phyloP scores from a whole-genome alignment of 2,329 filamentous ascomycete species.

The Arthrobotrys iridis region DNA sequence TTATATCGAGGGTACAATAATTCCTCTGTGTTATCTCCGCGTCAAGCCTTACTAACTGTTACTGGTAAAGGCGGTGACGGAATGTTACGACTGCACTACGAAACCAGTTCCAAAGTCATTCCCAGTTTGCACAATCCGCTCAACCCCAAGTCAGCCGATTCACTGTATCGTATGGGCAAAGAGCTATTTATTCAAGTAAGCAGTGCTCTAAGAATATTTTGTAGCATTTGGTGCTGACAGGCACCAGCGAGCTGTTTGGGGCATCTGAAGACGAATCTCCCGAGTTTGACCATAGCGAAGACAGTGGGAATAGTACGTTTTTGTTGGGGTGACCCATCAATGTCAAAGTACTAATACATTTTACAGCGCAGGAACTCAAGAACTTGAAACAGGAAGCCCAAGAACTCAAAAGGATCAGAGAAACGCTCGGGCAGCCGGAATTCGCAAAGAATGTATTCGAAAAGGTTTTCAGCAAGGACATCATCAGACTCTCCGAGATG shows the following conservation, averaged over 20 bases:
- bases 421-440: slow-evolving; percentile 78
- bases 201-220: slow-evolving; percentile 11
- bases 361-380: slow-evolving; percentile 77
- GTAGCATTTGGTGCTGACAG: slow-evolving; percentile 57
- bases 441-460: slow-evolving; percentile 86
- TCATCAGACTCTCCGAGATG: slow-evolving; percentile 82
- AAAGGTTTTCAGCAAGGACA: slow-evolving; percentile 89
- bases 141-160: slow-evolving; percentile 93
- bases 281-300: slow-evolving; percentile 80
- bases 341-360: neutral
- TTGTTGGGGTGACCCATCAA: neutral
- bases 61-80: slow-evolving; percentile 72
- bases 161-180: slow-evolving; percentile 99
- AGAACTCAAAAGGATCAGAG: slow-evolving; percentile 82
- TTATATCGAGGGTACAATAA: slow-evolving; percentile 78
- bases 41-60: neutral
- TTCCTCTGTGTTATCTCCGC: neutral
- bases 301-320: slow-evolving; percentile 77
- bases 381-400: slow-evolving; percentile 85
- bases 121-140: slow-evolving; percentile 95
- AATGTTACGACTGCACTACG: slow-evolving; percentile 93
- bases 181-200: slow-evolving; percentile 84
- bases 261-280: slow-evolving; percentile 85
- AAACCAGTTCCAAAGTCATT: slow-evolving; percentile 93
- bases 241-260: slow-evolving; percentile 80